Evolutionary conservation across 192 early-diverging fungal genomes (phyloP), one percentile per base, ranked within the genome.

Genomic region (Chytriomyces hyalinus): DNA sequence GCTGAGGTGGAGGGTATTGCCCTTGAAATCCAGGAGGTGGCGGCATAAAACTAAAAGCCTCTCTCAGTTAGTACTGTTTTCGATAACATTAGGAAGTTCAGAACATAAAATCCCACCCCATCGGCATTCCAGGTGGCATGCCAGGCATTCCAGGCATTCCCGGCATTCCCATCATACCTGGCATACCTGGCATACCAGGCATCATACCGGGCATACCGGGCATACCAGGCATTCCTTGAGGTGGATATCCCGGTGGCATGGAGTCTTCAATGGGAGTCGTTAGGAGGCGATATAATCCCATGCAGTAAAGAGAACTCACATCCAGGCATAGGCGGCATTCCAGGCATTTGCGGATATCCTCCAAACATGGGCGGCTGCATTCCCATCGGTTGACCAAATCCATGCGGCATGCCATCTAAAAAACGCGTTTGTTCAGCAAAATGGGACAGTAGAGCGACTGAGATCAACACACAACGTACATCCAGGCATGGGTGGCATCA

Each of bases 71-170:
- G 15, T 47, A 61, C 24, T 67, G 50, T 24, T 47, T 11, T 46
- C 15, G 24, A 26, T 26, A 0, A 26, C 24, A 26, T 26, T 26
- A 0, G 24, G 24, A 76, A 11, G 68, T 68, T 13, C 75, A 64
- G 48, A 81, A 73, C 28, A 61, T 64, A 1, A 24, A n/a, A 48
- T n/a, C 43, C 5, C 1, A 49, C 46, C n/a, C 17, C 13, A 20
- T n/a, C n/a, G 15, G 13, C 17, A 68, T 48, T 15, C 28, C 46
- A 22, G 11, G 57, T 15, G 74, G 76, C 81, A 82, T 82, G 6
- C 69, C 61, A 47, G 81, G 82, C 47, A 76, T 76, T 36, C 75
- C 53, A 57, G 53, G 57, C 81, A 82, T 82, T n/a, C 69, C 61
- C 17, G 81, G 82, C 47, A 76, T 76, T 36, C 75, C 53, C 28